Evolutionary conservation across 106 monocot genomes (phyloP).

Genomic region (Dendrobium nobile): DNA sequence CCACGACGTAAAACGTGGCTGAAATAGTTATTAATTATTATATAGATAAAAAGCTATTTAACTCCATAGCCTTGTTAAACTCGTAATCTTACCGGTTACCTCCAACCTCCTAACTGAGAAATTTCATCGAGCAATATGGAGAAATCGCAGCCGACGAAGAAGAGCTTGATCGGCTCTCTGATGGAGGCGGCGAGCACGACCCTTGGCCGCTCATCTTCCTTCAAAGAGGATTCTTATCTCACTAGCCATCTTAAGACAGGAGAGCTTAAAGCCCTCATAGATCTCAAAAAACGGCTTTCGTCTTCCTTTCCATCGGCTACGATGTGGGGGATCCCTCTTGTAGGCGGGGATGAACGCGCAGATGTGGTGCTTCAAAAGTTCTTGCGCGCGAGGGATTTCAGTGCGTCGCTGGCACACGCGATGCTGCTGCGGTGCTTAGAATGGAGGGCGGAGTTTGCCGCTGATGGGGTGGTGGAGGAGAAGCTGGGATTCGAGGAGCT

Average conservation of each 20-base stretch:
- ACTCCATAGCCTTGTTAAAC: no score
- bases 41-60: no score
- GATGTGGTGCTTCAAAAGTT: conserved; percentile 65
- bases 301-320: conserved; percentile 13
- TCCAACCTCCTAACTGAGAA: no score
- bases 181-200: conserved; percentile 36
- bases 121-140: neutral
- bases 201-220: conserved; percentile 39
- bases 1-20: no score
- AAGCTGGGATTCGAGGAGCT: conserved; percentile 65
- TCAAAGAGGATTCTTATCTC: conserved; percentile 75
- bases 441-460: conserved; percentile 42
- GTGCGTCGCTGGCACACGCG: conserved; percentile 31
- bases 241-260: conserved; percentile 26
- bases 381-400: conserved; percentile 57
- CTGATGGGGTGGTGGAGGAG: conserved; percentile 40
- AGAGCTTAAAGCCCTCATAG: conserved; percentile 36
- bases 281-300: conserved; percentile 30
- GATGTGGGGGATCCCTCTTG: conserved; percentile 29
- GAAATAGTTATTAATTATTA: no score
- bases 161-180: conserved; percentile 31
- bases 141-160: conserved; percentile 14
- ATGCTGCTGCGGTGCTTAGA: conserved; percentile 38
- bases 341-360: conserved; percentile 30
- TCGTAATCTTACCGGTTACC: no score